A percentile compares a stretch with the other conserved stretches of the same genome.
phyloP scores from a whole-genome alignment of 2,329 filamentous ascomycete species.

The Penicillium sp. region DNA sequence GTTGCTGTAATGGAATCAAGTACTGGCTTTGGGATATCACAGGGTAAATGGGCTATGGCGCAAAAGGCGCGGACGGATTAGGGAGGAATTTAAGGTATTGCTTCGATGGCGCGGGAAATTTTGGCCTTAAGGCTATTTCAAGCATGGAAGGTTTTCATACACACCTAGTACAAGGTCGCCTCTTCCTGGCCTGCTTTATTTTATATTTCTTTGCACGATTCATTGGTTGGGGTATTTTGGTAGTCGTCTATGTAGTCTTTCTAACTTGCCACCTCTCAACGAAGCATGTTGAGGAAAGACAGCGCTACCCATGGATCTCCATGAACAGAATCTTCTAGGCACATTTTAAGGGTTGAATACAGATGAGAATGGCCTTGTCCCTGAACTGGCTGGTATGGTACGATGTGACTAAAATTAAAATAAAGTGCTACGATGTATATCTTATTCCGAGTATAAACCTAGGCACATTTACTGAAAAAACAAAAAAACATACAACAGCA shows the following conservation, averaged over 20 bases:
- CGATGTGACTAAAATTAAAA: too few species aligned
- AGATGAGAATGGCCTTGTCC: too few species aligned
- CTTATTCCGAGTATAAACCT: too few species aligned
- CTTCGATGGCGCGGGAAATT: not conserved
- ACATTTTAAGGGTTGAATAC: too few species aligned
- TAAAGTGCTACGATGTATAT: too few species aligned
- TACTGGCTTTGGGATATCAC: not conserved
- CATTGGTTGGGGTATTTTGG: not conserved
- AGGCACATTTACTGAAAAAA: too few species aligned
- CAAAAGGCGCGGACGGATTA: not conserved
- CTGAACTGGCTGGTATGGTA: too few species aligned
- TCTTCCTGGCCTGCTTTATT: not conserved
- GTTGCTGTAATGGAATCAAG: slow-evolving; percentile 14
- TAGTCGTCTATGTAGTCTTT: not conserved
- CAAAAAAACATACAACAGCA: too few species aligned
- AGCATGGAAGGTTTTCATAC: not conserved
- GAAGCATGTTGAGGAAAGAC: too few species aligned
- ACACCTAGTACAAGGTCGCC: not conserved
- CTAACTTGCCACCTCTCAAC: too few species aligned
- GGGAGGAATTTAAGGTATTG: not conserved
- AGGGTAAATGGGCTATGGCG: not conserved
- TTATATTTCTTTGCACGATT: not conserved
- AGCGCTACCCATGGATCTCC: too few species aligned
- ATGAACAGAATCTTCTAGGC: not conserved
- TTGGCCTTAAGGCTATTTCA: not conserved